Evolutionary conservation across 179 eudicot genomes (phyloP).

Genomic region (Sideroxylon spinosum): DNA sequence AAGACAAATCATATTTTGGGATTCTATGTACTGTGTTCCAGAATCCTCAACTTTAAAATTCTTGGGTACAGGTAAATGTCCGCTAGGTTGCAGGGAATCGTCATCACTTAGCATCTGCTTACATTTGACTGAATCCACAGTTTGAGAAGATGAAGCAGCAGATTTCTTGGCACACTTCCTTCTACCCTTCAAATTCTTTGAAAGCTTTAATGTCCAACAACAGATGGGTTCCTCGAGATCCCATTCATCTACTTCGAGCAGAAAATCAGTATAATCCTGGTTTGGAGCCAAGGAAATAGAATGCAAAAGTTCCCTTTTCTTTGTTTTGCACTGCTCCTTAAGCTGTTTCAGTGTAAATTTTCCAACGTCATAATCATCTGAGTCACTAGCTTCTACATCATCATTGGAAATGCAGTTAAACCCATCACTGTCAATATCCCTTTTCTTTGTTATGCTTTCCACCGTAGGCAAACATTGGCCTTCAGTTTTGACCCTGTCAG

Average conservation of each 20-base stretch:
- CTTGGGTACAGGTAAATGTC: conserved; percentile 17
- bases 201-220: conserved; percentile 47
- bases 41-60: conserved; percentile 39
- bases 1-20: conserved; percentile 17
- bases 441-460: conserved; percentile 29
- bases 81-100: conserved; percentile 21
- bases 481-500: conserved; percentile 32
- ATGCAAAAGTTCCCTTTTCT: conserved; percentile 46
- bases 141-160: conserved; percentile 18
- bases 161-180: conserved; percentile 26
- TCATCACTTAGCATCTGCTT: conserved; percentile 25
- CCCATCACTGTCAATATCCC: conserved; percentile 11
- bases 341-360: conserved; percentile 57
- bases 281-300: conserved; percentile 23
- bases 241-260: conserved; percentile 40
- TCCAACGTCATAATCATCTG: conserved; percentile 35
- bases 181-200: conserved; percentile 35
- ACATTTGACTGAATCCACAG: conserved; percentile 21
- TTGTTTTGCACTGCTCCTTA: conserved; percentile 35
- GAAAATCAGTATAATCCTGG: conserved; percentile 25
- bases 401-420: conserved; percentile 3
- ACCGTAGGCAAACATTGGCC: conserved; percentile 11
- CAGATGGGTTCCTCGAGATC: conserved; percentile 58
- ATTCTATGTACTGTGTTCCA: conserved; percentile 23
- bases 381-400: conserved; percentile 23